Evolutionary conservation across 805 yeast genomes (phyloP).

Genomic region (Candida ficus): DNA sequence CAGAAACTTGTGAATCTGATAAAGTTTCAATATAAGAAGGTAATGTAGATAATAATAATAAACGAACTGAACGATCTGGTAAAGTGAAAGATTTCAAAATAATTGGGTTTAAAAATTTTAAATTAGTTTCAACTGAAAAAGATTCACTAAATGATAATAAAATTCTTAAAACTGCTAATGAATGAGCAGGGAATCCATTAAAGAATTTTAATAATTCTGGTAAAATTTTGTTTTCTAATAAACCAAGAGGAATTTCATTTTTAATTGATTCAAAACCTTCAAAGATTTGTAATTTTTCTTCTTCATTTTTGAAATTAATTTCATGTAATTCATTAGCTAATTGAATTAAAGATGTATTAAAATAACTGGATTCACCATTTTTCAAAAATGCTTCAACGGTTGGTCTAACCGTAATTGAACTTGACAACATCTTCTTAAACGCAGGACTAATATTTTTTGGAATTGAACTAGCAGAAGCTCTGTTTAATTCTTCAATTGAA

Average conservation of each 20-base stretch:
- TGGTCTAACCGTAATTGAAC: constrained; percentile 34
- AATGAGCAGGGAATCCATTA: constrained; percentile 22
- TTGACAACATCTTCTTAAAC: constrained; percentile 36
- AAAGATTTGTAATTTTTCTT: constrained; percentile 46
- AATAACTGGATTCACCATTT: constrained; percentile 24
- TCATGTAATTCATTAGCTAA: constrained; percentile 52
- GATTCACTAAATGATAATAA: constrained; percentile 29
- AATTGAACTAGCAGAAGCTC: constrained; percentile 19
- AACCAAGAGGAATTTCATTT: constrained; percentile 40
- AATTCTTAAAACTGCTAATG: constrained; percentile 24
- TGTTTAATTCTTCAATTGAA: constrained; percentile 7
- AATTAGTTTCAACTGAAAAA: constrained; percentile 32
- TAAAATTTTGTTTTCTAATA: constrained; percentile 55
- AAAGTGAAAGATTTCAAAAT: constrained; percentile 58
- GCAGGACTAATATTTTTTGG: constrained; percentile 35
- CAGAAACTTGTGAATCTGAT: constrained; percentile 58
- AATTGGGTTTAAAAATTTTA: constrained; percentile 48
- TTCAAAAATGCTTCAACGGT: constrained; percentile 26
- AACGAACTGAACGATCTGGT: constrained; percentile 73
- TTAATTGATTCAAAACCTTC: constrained; percentile 32
- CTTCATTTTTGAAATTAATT: constrained; percentile 45
- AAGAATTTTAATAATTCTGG: constrained; percentile 61
- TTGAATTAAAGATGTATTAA: constrained; percentile 41
- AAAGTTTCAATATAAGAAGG: constrained; percentile 48
- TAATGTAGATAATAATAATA: constrained; percentile 61